Conservation (phyloP, 2,329 filamentous ascomycete genomes). For the Harringtonia aguacate region DNA sequence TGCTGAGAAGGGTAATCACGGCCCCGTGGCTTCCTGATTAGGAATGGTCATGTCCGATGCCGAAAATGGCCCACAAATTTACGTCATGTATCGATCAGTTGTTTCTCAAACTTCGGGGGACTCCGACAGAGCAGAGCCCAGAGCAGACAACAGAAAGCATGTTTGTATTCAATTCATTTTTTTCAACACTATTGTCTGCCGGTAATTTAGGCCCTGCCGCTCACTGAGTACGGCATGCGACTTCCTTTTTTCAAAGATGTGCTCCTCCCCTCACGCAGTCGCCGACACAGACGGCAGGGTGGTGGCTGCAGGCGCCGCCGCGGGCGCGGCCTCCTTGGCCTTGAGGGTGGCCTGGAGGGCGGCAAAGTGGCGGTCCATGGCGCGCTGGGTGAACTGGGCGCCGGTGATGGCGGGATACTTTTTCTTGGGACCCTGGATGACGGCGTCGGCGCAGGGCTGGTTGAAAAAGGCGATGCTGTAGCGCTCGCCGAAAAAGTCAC, state of each 20-base stretch:
- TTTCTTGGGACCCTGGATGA: conserved; percentile 48
- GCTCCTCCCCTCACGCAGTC: background rate
- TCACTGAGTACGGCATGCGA: no score
- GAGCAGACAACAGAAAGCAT: no score
- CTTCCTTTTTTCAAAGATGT: no score
- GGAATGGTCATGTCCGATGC: background rate
- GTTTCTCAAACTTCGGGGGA: no score
- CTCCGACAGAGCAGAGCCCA: no score
- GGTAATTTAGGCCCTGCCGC: no score
- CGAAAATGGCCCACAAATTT: background rate
- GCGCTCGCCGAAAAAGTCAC: conserved; percentile 45
- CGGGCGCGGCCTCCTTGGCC: background rate
- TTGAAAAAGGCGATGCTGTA: conserved; percentile 56
- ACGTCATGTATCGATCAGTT: no score
- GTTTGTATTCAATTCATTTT: no score
- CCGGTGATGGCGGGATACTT: conserved; percentile 53
- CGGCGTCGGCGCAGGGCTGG: conserved; percentile 42
- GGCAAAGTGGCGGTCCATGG: conserved; percentile 15
- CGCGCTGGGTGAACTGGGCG: conserved; percentile 40
- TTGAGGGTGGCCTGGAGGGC: conserved; percentile 11
- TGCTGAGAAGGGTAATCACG: background rate
- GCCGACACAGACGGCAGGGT: background rate
- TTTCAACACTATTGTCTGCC: no score
- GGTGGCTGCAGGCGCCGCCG: no score
- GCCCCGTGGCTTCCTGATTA: conserved; percentile 2